Percentiles rank a stretch among this genome's conserved stretches.
phyloP scores from a whole-genome alignment of 108 stramenopile genomes.

The Fragilaria crotonensis region DNA sequence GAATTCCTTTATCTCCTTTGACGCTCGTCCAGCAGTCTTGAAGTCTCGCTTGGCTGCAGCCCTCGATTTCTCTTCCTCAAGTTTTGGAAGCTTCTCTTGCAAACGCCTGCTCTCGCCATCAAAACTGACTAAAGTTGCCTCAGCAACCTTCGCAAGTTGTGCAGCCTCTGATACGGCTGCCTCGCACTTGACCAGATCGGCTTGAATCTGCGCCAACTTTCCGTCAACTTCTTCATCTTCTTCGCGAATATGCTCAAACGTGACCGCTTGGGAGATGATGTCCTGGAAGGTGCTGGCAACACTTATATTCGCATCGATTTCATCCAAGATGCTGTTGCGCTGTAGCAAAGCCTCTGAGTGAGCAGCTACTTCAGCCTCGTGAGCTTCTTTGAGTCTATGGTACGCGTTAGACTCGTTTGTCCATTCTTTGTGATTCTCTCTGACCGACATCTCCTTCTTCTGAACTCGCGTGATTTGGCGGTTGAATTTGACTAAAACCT shows the following conservation, averaged over 20 bases:
- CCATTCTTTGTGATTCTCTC: constrained; percentile 76
- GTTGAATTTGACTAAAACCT: constrained; percentile 63
- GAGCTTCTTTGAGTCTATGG: constrained; percentile 51
- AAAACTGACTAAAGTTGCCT: constrained; percentile 29
- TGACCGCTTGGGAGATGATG: constrained; percentile 50
- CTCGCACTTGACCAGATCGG: constrained; percentile 65
- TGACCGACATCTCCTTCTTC: constrained; percentile 61
- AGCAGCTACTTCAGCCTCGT: constrained; percentile 55
- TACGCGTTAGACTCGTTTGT: constrained; percentile 45
- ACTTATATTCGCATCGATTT: constrained; percentile 47
- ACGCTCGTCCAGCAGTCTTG: constrained; percentile 72
- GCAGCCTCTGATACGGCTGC: constrained; percentile 68
- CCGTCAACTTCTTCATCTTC: constrained; percentile 13
- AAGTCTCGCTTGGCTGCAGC: constrained; percentile 77
- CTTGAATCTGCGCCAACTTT: constrained; percentile 35
- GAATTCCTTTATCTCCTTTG: constrained; percentile 84
- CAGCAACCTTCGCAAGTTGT: constrained; percentile 40
- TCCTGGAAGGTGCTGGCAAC: constrained; percentile 47
- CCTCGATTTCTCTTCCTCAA: constrained; percentile 67
- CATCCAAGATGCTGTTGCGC: constrained; percentile 44
- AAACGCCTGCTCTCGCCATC: constrained; percentile 42
- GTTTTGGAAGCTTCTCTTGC: constrained; percentile 44
- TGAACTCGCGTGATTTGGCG: constrained; percentile 65
- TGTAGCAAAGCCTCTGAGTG: constrained; percentile 63
- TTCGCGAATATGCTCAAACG: constrained; percentile 19